phyloP scores from a whole-genome alignment of 345 rosid species.

The Eucalyptus caleyi region DNA sequence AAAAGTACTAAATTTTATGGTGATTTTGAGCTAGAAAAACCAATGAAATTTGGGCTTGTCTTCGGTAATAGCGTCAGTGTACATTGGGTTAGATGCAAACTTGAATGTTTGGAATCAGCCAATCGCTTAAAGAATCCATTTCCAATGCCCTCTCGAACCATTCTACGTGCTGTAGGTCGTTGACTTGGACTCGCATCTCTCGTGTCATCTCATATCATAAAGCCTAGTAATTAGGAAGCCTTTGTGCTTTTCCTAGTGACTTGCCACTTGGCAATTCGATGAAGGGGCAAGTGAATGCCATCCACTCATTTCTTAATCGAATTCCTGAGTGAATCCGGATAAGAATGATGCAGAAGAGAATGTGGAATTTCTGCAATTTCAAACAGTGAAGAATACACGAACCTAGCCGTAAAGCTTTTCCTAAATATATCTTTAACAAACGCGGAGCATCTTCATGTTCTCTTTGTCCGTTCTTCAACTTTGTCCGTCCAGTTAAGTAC shows the following conservation, averaged over 20 bases:
- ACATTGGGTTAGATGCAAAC: too few species aligned
- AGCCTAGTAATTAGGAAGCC: not conserved
- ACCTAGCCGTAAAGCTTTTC: not conserved
- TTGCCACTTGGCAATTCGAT: not conserved
- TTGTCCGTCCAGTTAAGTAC: not conserved
- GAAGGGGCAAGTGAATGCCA: not conserved
- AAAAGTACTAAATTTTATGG: too few species aligned
- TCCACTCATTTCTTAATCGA: not conserved
- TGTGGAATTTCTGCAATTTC: not conserved
- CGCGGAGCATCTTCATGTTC: not conserved
- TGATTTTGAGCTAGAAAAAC: too few species aligned
- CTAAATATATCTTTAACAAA: not conserved
- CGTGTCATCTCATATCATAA: not conserved
- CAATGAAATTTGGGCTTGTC: too few species aligned
- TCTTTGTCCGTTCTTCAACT: not conserved
- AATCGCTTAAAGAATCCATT: not conserved
- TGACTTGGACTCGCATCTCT: not conserved
- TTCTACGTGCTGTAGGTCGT: not conserved
- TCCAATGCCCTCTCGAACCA: not conserved
- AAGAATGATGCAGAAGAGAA: not conserved
- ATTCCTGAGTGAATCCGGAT: not conserved
- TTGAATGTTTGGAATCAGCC: too few species aligned
- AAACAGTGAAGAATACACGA: not conserved
- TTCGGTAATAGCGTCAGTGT: too few species aligned
- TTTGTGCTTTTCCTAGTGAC: not conserved